Evolutionary conservation across 441 rosid genomes (phyloP), one percentile per base, ranked within the genome.

Genomic region (Manihot esculenta): DNA sequence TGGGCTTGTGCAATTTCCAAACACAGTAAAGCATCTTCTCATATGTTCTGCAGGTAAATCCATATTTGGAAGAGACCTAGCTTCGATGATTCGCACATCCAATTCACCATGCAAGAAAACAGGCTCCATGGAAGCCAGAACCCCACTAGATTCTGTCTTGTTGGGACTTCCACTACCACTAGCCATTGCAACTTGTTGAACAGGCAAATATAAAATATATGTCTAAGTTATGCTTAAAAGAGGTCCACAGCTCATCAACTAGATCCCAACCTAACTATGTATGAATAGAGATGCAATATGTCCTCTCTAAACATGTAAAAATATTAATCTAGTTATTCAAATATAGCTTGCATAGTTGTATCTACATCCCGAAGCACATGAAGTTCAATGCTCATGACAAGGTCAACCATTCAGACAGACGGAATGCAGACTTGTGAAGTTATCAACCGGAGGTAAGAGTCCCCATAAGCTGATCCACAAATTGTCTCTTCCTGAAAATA

Each of bases 1-100:
- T 0, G 78, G 81, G 57, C 77, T 23, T 24, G 60, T 44, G 64
- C 78, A 85, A 27, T 81, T 42, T 23, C 86, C 85, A 54, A 84
- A 71, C 70, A 84, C 73, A 42, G 80, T 70, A 71, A 84, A 82
- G 71, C 84, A 83, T 76, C 66, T 82, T 72, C 91, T 83, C 81
- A 88, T 63, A 30, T 84, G 84, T 18, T 86, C 94, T 23, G 89
- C 79, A 63, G 84, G 85, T 67, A 87, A 50, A 82, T 89, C 97
- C 96, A 92, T 86, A 71, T 89, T 92, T 12, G 94, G 96, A 62
- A 92, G 92, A 61, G 82, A 81, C 48, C 83, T 89, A 13, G 96
- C 94, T 75, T 84, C 89, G 64, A 78, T 68, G 60, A 91, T 81
- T 82, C 81, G 81, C 30, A 89, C 64, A 65, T 89, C 89, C 72